Evolutionary conservation across 1,139 yeast species (phyloP).

Genomic region (Fermentozyma sake): DNA sequence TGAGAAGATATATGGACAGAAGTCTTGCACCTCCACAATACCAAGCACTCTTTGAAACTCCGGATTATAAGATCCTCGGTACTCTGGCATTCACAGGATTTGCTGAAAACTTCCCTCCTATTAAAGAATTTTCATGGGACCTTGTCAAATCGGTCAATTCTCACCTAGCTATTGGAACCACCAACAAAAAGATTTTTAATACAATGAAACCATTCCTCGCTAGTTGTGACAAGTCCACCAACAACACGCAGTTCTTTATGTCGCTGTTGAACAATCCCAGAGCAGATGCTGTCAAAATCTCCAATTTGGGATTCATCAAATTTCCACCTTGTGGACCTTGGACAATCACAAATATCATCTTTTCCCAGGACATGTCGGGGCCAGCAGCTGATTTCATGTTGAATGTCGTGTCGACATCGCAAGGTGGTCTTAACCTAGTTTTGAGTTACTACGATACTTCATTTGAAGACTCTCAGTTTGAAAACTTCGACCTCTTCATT

Average conservation of each 20-base stretch:
- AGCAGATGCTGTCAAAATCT: slow-evolving; percentile 32
- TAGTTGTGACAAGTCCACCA: slow-evolving; percentile 12
- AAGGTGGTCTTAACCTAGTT: slow-evolving; percentile 35
- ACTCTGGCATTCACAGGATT: slow-evolving; percentile 33
- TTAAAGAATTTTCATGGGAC: slow-evolving; percentile 33
- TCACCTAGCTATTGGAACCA: slow-evolving; percentile 15
- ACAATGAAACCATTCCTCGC: slow-evolving; percentile 18
- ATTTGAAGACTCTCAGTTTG: slow-evolving; percentile 17
- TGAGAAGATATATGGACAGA: slow-evolving; percentile 24
- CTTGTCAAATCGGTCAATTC: slow-evolving; percentile 19
- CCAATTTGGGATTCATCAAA: slow-evolving; percentile 35
- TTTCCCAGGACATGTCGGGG: slow-evolving; percentile 37
- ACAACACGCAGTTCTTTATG: slow-evolving; percentile 21
- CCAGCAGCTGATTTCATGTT: slow-evolving; percentile 35
- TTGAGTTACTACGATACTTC: slow-evolving; percentile 23
- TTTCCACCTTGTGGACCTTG: slow-evolving; percentile 11
- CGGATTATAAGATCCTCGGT: slow-evolving; percentile 28
- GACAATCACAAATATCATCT: slow-evolving; percentile 29
- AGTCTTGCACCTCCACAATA: slow-evolving; percentile 16
- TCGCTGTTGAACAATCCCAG: slow-evolving; percentile 22
- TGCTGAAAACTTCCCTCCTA: slow-evolving; percentile 26
- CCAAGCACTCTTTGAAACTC: slow-evolving; percentile 12
- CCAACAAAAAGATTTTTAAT: slow-evolving; percentile 24
- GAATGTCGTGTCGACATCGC: slow-evolving; percentile 26
- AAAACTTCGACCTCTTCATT: slow-evolving; percentile 22